Evolutionary conservation across 805 yeast genomes (phyloP), one percentile per base, ranked within the genome.

Genomic region (Martiniozyma abietophila): DNA sequence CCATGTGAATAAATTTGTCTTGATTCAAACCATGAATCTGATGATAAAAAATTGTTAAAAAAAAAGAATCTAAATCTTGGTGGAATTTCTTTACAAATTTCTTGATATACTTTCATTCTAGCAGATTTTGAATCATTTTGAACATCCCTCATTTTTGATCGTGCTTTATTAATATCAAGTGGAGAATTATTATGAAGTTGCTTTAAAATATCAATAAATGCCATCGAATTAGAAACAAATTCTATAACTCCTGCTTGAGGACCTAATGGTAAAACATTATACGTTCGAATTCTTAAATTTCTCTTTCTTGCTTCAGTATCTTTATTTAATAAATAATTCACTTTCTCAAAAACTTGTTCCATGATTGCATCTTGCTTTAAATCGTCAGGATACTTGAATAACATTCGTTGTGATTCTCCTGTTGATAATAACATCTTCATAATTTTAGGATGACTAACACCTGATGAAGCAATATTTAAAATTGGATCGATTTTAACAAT

Each of bases 261-360:
- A 0, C 95, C 95, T 25, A 92, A 54, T 0, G 98, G 96, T 8
- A 88, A 71, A 2, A 92, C 96, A 34, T 80, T 80, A 56, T 92
- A 92, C 0, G 96, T 86, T 31, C 95, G 59, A 1, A 92, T 70
- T 3, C 69, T 62, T 38, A 89, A 59, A 2, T 62, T 56, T n/a
- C 88, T 54, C 32, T 59, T 65, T 18, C 76, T 53, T 0, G 89
- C 65, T 21, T 70, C 71, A 34, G 65, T 65, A 48, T 82, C 75
- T 17, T 60, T 60, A 8, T 46, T 53, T 36, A 89, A 65, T 24
- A 85, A 69, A 10, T 63, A 56, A 49, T 88, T 86, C 11, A 86
- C 95, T 48, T 86, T 83, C 15, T 70, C 80, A 54, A 94, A 92
- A 2, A 89, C 97, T 52, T 92, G 97, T 53, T 89, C 94, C 98